phyloP scores from a whole-genome alignment of 805 yeast species.

The Saccharomycopsis capsularis region DNA sequence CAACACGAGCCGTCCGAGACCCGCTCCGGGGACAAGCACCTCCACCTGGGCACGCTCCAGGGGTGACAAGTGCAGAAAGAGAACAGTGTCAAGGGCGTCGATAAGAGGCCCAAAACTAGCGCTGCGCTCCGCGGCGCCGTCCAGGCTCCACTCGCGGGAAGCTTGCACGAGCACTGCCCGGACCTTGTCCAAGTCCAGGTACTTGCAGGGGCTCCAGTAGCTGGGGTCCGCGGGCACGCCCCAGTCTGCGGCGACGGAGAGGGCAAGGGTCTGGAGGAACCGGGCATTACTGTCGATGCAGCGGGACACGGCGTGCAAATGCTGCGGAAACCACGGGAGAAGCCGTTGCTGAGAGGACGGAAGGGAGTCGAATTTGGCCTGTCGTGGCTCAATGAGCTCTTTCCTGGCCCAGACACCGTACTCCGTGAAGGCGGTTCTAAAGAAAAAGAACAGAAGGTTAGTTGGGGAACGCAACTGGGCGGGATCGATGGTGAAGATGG shows the following conservation, averaged over 20 bases:
- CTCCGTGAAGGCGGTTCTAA: not conserved
- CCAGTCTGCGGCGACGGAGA: constrained; percentile 42
- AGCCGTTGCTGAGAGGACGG: constrained; percentile 35
- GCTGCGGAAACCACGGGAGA: constrained; percentile 44
- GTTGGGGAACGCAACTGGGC: too few relatives aligned
- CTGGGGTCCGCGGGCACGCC: constrained; percentile 35
- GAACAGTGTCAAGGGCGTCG: constrained; percentile 28
- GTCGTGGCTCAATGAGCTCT: constrained; percentile 30
- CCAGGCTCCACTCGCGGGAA: constrained; percentile 55
- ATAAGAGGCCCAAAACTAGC: constrained; percentile 35
- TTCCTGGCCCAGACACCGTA: constrained; percentile 28
- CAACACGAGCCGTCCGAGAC: constrained; percentile 51
- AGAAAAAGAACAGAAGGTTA: too few relatives aligned
- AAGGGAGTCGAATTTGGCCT: constrained; percentile 32
- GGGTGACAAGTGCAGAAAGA: constrained; percentile 32
- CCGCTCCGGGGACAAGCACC: constrained; percentile 58
- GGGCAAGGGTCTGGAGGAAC: constrained; percentile 39
- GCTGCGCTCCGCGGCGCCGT: constrained; percentile 42
- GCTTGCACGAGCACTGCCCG: constrained; percentile 48
- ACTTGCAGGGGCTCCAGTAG: constrained; percentile 37
- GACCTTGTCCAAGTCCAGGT: constrained; percentile 49
- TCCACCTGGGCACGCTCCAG: constrained; percentile 33
- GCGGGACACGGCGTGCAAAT: constrained; percentile 34
- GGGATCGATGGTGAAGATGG: too few relatives aligned
- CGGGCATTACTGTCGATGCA: constrained; percentile 40